Percentiles rank a stretch among this genome's conserved stretches.
Conservation (phyloP, 2,329 filamentous ascomycete genomes). For the Zymoseptoria passerinii region DNA sequence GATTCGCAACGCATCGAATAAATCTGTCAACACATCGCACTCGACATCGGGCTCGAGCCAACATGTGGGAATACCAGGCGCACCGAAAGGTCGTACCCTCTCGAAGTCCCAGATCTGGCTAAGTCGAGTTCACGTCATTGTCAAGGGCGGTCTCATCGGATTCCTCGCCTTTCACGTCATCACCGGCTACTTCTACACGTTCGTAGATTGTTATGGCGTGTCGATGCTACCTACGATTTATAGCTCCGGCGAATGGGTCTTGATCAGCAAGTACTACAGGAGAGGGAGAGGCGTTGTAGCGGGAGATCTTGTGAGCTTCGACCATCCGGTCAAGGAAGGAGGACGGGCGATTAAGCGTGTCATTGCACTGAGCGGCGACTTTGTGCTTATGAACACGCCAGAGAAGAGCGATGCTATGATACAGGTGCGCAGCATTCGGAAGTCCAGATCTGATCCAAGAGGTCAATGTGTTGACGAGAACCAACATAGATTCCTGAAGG, state of each 20-base stretch:
- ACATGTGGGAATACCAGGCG: background rate
- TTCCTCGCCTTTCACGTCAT: conserved; percentile 26
- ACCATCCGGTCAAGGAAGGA: conserved; percentile 56
- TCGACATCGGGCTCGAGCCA: background rate
- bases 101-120: background rate
- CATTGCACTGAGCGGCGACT: conserved; percentile 52
- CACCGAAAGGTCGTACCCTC: background rate
- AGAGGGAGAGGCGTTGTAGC: conserved; percentile 59
- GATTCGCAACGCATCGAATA: background rate
- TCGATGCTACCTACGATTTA: conserved; percentile 86
- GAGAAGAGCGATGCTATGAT: conserved; percentile 46
- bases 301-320: conserved; percentile 78
- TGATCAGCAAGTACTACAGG: conserved; percentile 60
- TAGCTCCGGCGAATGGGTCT: conserved; percentile 57
- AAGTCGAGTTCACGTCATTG: background rate
- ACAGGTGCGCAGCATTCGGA: conserved; percentile 45
- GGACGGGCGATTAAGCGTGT: conserved; percentile 68
- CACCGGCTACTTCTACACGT: conserved; percentile 49
- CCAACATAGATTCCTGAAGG: conserved; percentile 68
- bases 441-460: background rate
- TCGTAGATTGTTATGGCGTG: conserved; percentile 57
- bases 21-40: background rate
- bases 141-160: background rate
- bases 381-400: conserved; percentile 59
- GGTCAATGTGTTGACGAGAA: background rate